These are phyloP conservation scores for Penicillium samsonianum DNA, from an alignment of 495 filamentous ascomycete genomes.

Conservation along the genomic window DNA sequence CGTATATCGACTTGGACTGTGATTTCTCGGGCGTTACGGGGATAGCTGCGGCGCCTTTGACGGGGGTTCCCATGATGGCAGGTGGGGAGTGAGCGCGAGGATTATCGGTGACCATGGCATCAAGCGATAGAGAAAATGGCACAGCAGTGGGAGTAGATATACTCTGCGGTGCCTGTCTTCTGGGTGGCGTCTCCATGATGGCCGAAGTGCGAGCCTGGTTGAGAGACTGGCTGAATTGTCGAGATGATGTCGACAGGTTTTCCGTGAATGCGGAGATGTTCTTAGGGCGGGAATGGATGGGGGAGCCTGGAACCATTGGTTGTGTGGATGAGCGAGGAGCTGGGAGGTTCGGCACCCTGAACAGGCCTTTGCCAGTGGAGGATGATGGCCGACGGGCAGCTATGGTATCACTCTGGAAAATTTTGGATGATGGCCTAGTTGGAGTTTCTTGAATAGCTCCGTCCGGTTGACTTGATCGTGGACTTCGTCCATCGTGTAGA, in stretches of 20 bases:
- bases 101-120: conserved; percentile 10
- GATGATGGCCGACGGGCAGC: conserved; percentile 17
- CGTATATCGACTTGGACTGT: conserved; percentile 60
- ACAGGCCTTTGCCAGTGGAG: conserved; percentile 29
- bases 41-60: conserved; percentile 28
- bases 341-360: conserved; percentile 45
- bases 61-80: conserved; percentile 25
- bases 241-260: conserved; percentile 11
- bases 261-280: conserved; percentile 8
- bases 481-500: conserved; percentile 6
- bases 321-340: conserved; percentile 29
- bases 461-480: conserved; percentile 17
- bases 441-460: conserved; percentile 55
- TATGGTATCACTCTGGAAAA: conserved; percentile 23
- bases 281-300: conserved; percentile 34
- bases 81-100: conserved; percentile 19
- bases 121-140: conserved; percentile 1
- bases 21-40: conserved; percentile 47
- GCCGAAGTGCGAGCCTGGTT: conserved; percentile 15
- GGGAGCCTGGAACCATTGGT: conserved; percentile 34
- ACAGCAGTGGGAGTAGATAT: conserved; percentile 16
- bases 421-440: conserved; percentile 47
- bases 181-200: conserved; percentile 50
- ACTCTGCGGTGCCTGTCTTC: conserved; percentile 21
- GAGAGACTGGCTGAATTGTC: conserved; percentile 17